phyloP scores from a whole-genome alignment of 352 stramenopile genomes.

The Halophytophthora polymorphica region DNA sequence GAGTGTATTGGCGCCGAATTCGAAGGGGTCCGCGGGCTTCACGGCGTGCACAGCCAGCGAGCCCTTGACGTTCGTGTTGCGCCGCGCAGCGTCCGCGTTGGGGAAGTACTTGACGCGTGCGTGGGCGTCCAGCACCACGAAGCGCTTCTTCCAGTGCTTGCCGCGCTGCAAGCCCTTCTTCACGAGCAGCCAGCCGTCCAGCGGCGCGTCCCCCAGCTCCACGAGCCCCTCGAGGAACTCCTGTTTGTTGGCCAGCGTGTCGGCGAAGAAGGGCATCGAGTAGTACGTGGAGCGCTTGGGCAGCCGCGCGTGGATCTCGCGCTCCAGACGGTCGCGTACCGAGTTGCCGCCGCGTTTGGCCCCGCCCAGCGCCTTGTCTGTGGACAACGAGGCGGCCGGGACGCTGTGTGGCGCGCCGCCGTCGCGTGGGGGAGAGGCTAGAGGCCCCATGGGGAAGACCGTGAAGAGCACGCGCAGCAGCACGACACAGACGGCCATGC shows the following conservation, averaged over 20 bases:
- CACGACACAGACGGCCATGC: constrained; percentile 57
- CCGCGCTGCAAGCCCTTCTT: constrained; percentile 70
- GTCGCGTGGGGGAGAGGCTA: constrained; percentile 1
- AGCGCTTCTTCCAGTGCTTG: constrained; percentile 86
- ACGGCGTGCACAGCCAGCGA: constrained; percentile 74
- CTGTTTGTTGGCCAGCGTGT: constrained; percentile 68
- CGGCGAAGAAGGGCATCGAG: constrained; percentile 72
- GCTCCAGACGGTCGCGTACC: constrained; percentile 64
- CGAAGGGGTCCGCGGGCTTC: constrained; percentile 65
- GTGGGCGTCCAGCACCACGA: constrained; percentile 70
- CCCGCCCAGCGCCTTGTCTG: no score
- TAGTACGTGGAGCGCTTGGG: constrained; percentile 73
- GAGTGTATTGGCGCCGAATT: constrained; percentile 74
- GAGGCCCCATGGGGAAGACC: constrained; percentile 38
- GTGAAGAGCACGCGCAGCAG: constrained; percentile 65
- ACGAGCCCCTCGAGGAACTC: constrained; percentile 71
- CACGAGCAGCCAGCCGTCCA: constrained; percentile 79
- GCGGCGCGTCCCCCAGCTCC: constrained; percentile 57
- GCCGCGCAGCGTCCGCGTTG: constrained; percentile 70
- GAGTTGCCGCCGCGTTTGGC: no score
- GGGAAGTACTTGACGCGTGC: constrained; percentile 78
- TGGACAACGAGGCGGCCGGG: background rate
- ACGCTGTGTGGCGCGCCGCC: constrained; percentile 1
- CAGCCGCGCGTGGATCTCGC: constrained; percentile 52
- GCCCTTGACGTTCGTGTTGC: constrained; percentile 77